A percentile compares a stretch with the other conserved stretches of the same genome.
Conservation (phyloP, 768 basidiomycete species). For the Calocybe indica region DNA sequence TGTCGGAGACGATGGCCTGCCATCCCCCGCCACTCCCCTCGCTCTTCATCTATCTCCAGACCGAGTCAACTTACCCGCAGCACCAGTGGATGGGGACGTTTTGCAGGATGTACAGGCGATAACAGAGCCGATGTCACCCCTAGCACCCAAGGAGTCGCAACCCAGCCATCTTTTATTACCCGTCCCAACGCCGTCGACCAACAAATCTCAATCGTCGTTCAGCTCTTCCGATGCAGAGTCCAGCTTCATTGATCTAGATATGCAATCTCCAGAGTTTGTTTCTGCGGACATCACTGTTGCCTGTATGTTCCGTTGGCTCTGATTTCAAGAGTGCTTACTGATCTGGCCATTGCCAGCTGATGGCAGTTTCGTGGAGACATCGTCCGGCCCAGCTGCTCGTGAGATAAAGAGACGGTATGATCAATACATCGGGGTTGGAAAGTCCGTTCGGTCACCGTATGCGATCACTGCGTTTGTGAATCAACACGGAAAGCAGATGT, state of each 20-base stretch:
- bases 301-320: slow-evolving; percentile 33
- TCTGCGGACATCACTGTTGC: slow-evolving; percentile 55
- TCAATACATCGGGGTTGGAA: slow-evolving; percentile 57
- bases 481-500: slow-evolving; percentile 74
- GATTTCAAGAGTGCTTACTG: slow-evolving; percentile 2
- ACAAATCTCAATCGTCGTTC: slow-evolving; percentile 36
- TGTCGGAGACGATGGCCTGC: slow-evolving; percentile 18
- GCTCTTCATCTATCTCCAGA: slow-evolving; percentile 12
- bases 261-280: slow-evolving; percentile 44
- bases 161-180: slow-evolving; percentile 29
- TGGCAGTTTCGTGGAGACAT: slow-evolving; percentile 74
- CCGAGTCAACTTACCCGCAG: slow-evolving; percentile 4
- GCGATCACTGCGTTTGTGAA: slow-evolving; percentile 79
- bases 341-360: slow-evolving; percentile 40
- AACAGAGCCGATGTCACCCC: neutral
- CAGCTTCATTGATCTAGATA: slow-evolving; percentile 26
- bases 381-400: slow-evolving; percentile 68
- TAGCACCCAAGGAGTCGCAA: neutral
- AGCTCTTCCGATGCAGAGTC: slow-evolving; percentile 38
- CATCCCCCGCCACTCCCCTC: slow-evolving; percentile 22
- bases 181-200: slow-evolving; percentile 29
- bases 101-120: slow-evolving; percentile 4
- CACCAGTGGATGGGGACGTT: slow-evolving; percentile 4
- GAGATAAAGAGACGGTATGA: slow-evolving; percentile 78
- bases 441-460: slow-evolving; percentile 68